Percentiles rank a stretch among this genome's conserved stretches.
These are phyloP conservation scores for Spergularia marina DNA, from an alignment of 148 eudicot genomes.

Conservation along the genomic window DNA sequence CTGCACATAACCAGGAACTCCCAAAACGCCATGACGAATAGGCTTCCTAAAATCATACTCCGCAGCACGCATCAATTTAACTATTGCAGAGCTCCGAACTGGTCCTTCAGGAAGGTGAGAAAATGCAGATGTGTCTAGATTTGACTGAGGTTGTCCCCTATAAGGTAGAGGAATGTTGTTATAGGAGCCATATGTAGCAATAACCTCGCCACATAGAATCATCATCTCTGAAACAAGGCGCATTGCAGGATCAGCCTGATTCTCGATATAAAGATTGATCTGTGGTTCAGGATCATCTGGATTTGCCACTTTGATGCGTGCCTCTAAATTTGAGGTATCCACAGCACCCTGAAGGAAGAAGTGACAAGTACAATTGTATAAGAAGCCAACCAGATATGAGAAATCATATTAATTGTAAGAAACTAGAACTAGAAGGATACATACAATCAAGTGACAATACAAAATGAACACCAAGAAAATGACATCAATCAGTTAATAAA, in stretches of 20 bases:
- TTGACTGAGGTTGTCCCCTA: conserved; percentile 87
- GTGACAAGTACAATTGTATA: neutral
- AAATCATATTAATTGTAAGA: neutral
- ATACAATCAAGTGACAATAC: too few species aligned
- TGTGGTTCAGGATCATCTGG: conserved; percentile 89
- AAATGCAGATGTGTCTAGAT: conserved; percentile 74
- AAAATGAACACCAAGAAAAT: too few species aligned
- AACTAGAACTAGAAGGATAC: neutral
- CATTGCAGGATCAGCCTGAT: conserved; percentile 89
- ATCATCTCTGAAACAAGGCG: conserved; percentile 98
- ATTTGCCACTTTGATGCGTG: conserved; percentile 80
- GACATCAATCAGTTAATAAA: too few species aligned
- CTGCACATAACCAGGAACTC: conserved; percentile 98
- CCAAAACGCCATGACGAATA: conserved; percentile 80
- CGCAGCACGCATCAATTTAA: conserved; percentile 84
- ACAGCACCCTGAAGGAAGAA: conserved; percentile 71
- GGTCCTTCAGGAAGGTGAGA: conserved; percentile 98
- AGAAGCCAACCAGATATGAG: neutral
- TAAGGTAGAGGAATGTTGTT: conserved; percentile 79
- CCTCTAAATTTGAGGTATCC: conserved; percentile 73
- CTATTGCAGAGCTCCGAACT: conserved; percentile 69
- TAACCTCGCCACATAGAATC: conserved; percentile 95
- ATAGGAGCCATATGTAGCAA: conserved; percentile 76
- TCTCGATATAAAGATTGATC: conserved; percentile 84
- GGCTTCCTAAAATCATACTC: conserved; percentile 93